These are phyloP conservation scores for Conoideocrella luteorostrata DNA, from an alignment of 2,329 filamentous ascomycete species.

Conservation along the genomic window DNA sequence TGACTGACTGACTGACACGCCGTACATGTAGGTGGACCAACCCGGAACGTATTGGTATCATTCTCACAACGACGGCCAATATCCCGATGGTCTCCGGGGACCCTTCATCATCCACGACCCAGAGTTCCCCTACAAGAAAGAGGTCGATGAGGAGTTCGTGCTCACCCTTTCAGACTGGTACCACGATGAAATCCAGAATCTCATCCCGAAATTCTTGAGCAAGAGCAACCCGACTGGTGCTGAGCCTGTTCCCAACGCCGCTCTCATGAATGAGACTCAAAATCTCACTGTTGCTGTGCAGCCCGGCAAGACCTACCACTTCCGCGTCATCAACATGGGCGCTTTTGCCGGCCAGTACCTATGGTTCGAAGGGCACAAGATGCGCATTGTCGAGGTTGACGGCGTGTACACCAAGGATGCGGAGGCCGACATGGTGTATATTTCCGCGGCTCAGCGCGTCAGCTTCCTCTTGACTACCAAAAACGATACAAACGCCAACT, in stretches of 20 bases:
- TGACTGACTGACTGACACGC: too few species aligned
- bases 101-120: conserved; percentile 60
- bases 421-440: conserved; percentile 57
- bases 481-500: conserved; percentile 56
- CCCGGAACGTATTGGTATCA: conserved; percentile 78
- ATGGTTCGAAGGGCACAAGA: conserved; percentile 61
- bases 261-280: conserved; percentile 65
- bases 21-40: conserved; percentile 45
- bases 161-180: conserved; percentile 68
- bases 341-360: conserved; percentile 63
- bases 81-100: conserved; percentile 62
- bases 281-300: conserved; percentile 53
- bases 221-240: conserved; percentile 51
- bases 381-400: conserved; percentile 67
- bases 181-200: conserved; percentile 47
- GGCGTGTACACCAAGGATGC: conserved; percentile 60
- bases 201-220: conserved; percentile 43
- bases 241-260: conserved; percentile 61
- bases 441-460: conserved; percentile 61
- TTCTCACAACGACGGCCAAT: conserved; percentile 60
- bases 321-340: conserved; percentile 67
- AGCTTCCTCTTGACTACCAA: conserved; percentile 58
- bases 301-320: conserved; percentile 64
- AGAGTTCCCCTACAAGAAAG: conserved; percentile 46
- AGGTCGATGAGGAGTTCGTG: conserved; percentile 57